Percentiles rank a stretch among this genome's conserved stretches.
phyloP scores from a whole-genome alignment of 306 rosid species.

The Herpetospermum pedunculosum region DNA sequence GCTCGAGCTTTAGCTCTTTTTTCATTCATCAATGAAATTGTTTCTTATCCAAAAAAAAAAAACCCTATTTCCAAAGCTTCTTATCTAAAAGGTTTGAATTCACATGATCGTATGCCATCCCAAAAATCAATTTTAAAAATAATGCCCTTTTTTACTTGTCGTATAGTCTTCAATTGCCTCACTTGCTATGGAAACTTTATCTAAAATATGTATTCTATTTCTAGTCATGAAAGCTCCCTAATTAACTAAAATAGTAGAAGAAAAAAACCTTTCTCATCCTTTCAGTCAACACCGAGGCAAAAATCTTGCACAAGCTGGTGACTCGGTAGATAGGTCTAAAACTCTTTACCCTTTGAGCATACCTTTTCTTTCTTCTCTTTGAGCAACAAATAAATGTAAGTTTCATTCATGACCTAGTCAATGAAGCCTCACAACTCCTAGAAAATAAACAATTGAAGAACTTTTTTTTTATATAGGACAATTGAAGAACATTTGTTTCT shows the following conservation, averaged over 20 bases:
- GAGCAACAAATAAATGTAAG: neutral
- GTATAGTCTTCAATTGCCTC: neutral
- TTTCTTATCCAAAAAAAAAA: too few relatives aligned
- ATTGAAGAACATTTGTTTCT: neutral
- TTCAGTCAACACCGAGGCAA: neutral
- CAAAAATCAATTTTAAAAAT: neutral
- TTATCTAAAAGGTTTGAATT: neutral
- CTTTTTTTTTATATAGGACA: neutral
- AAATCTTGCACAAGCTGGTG: neutral
- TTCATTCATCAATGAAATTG: too few relatives aligned
- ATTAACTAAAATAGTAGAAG: neutral
- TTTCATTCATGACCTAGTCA: neutral
- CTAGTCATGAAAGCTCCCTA: neutral
- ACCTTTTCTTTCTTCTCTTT: neutral
- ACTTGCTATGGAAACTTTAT: neutral
- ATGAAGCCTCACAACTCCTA: neutral
- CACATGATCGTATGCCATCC: neutral
- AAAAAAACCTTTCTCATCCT: neutral
- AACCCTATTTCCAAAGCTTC: neutral
- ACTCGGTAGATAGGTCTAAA: neutral
- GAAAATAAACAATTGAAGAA: neutral
- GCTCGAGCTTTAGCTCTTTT: too few relatives aligned
- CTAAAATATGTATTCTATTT: neutral
- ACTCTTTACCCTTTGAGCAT: neutral
- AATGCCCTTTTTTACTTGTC: neutral